Evolutionary conservation across 345 rosid genomes (phyloP).

Genomic region (Draba incana): DNA sequence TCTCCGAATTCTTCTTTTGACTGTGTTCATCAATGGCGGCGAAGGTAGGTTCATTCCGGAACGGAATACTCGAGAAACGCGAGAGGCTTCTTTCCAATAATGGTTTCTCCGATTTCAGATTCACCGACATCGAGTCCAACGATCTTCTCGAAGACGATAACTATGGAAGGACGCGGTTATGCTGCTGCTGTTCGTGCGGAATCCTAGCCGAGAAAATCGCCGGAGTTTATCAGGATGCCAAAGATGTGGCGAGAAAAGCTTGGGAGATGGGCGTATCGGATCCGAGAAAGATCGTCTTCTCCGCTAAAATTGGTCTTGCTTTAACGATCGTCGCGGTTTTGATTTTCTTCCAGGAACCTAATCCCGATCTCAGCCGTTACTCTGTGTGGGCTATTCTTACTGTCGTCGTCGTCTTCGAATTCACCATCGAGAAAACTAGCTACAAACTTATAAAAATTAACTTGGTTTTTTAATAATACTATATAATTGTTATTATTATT

Average conservation of each 20-base stretch:
- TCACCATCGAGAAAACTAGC: no score
- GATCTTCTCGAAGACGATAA: slow-evolving; percentile 17
- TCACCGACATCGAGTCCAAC: slow-evolving; percentile 41
- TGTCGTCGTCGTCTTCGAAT: slow-evolving; percentile 90
- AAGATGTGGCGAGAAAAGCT: slow-evolving; percentile 51
- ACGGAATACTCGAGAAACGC: slow-evolving; percentile 46
- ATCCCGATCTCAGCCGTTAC: slow-evolving; percentile 63
- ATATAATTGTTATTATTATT: no score
- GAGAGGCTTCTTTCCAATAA: slow-evolving; percentile 57
- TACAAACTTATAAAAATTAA: no score
- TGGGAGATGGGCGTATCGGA: slow-evolving; percentile 79
- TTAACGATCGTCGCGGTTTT: slow-evolving; percentile 67
- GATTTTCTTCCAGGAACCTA: slow-evolving; percentile 66
- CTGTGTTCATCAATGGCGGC: slow-evolving; percentile 47
- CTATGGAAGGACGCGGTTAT: not conserved
- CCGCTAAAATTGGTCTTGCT: slow-evolving; percentile 86
- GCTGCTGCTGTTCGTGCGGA: slow-evolving; percentile 46
- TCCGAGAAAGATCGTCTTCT: slow-evolving; percentile 87
- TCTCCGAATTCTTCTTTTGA: not conserved
- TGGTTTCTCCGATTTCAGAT: slow-evolving; percentile 51
- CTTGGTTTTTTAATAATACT: no score
- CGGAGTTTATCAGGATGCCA: slow-evolving; percentile 35
- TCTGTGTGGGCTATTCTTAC: slow-evolving; percentile 94
- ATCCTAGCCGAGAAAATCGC: slow-evolving; percentile 39
- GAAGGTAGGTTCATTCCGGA: slow-evolving; percentile 55